Conservation (phyloP, 768 basidiomycete genomes). For the Artomyces pyxidatus region DNA sequence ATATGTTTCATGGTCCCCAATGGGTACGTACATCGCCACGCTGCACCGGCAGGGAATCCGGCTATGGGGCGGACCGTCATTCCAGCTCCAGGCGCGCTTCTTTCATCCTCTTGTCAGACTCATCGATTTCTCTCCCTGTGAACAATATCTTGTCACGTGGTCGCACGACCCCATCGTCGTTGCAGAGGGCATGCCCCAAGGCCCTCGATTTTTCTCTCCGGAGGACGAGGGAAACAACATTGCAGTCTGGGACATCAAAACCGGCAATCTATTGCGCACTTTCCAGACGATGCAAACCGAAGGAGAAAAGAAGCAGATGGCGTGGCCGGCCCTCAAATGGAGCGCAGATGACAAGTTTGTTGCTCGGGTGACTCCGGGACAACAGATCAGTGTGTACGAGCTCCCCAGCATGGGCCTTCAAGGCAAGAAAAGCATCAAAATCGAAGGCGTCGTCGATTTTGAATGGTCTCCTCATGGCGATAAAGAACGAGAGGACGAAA, state of each 20-base stretch:
- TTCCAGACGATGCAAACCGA: constrained; percentile 65
- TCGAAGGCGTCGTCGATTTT: constrained; percentile 95
- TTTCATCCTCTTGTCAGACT: constrained; percentile 93
- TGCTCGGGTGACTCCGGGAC: constrained; percentile 79
- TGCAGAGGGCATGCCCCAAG: constrained; percentile 71
- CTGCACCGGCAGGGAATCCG: constrained; percentile 93
- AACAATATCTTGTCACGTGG: constrained; percentile 96
- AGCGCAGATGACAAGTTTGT: constrained; percentile 94
- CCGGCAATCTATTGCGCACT: constrained; percentile 85
- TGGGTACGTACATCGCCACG: constrained; percentile 91
- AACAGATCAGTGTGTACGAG: constrained; percentile 95
- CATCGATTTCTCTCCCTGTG: constrained; percentile 95
- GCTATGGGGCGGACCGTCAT: constrained; percentile 90
- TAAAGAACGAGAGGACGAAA: constrained; percentile 68
- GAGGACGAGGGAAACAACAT: constrained; percentile 96
- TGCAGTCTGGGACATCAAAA: constrained; percentile 98
- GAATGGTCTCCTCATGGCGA: constrained; percentile 97
- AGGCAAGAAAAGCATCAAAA: constrained; percentile 94
- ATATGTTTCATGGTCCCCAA: constrained; percentile 94
- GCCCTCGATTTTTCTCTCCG: constrained; percentile 78
- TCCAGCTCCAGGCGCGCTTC: constrained; percentile 83
- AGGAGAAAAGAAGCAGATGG: constrained; percentile 77
- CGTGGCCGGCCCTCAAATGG: constrained; percentile 97
- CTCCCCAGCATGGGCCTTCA: constrained; percentile 90
- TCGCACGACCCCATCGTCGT: constrained; percentile 90